Evolutionary conservation across 2,329 filamentous ascomycete genomes (phyloP).

Genomic region (Talaromyces piceae): DNA sequence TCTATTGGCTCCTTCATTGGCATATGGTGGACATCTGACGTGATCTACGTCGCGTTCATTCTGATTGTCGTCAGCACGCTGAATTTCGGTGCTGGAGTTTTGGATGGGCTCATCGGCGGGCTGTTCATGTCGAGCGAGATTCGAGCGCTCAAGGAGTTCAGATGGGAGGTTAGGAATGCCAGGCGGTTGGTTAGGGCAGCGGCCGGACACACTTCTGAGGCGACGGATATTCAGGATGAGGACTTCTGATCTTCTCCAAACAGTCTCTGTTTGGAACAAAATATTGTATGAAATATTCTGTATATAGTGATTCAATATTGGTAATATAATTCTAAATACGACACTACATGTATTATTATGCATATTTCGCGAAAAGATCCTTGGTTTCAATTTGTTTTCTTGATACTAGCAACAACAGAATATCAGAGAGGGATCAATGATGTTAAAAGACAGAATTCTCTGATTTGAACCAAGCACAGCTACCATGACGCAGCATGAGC

Average conservation of each 20-base stretch:
- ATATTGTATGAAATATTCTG: not conserved
- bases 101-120: slow-evolving; percentile 80
- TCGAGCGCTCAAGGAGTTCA: slow-evolving; percentile 77
- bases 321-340: not conserved
- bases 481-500: not conserved
- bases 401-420: not conserved
- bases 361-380: not conserved
- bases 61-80: slow-evolving; percentile 74
- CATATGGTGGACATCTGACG: slow-evolving; percentile 66
- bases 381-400: not conserved
- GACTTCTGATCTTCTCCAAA: slow-evolving; percentile 2
- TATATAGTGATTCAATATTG: not conserved
- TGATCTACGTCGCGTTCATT: slow-evolving; percentile 69
- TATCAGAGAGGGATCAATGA: not conserved
- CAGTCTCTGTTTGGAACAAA: not conserved
- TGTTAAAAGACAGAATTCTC: not conserved
- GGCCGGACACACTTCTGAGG: not conserved
- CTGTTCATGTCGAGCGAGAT: slow-evolving; percentile 82
- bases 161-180: slow-evolving; percentile 80
- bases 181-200: slow-evolving; percentile 24
- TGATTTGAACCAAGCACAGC: not conserved
- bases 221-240: slow-evolving; percentile 1
- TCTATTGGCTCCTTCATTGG: slow-evolving; percentile 69
- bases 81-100: slow-evolving; percentile 63
- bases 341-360: not conserved